Evolutionary conservation across 2,329 filamentous ascomycete species (phyloP), one percentile per base, ranked within the genome.

Genomic region (Thermomyces lanuginosus): DNA sequence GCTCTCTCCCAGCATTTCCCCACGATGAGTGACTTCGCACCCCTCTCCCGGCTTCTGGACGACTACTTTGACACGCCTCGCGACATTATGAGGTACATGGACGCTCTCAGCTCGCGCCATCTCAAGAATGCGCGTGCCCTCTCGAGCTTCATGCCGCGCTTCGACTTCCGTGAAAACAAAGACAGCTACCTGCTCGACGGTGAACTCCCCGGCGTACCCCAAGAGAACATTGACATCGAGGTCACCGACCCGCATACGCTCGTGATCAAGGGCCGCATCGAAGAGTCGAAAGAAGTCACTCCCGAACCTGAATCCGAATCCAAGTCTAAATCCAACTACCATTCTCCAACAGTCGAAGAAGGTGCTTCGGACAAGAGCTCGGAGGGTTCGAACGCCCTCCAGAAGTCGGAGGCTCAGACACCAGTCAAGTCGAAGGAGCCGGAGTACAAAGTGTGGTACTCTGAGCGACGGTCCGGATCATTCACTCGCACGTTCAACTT

Each of bases 401-500:
- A 33, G 8, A 28, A 31, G 29, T 18, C 44, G 14, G 48, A 49
- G 38, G 38, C 45, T 16, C 34, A 33, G 21, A 50, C 41, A 29
- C 35, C 10, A n/a, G n/a, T n/a, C n/a, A n/a, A n/a, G n/a, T n/a
- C n/a, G 13, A 20, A 12, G 22, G 18, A 9, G 4, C 27, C 27
- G 5, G 14, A 22, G 18, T 22, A 50, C 25, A 58, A 56, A 36
- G 69, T 63, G 49, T 70, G 65, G 66, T 55, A 69, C 29, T 60
- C 53, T 28, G 66, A 71, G 43, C 62, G 66, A 35, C 59, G 55
- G 1, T 55, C 66, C n/a, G 66, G 66, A 32, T 56, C 61, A 16
- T 71, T 71, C 49, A 55, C 61, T 26, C 56, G 66, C 37, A 55
- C 53, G 24, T 71, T 71, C 48, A 56, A 48, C 32, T 71, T 71